A percentile compares a stretch with the other conserved stretches of the same genome.
These are phyloP conservation scores for Beauveria brongniartii DNA, from an alignment of 2,329 filamentous ascomycete genomes.

Conservation along the genomic window DNA sequence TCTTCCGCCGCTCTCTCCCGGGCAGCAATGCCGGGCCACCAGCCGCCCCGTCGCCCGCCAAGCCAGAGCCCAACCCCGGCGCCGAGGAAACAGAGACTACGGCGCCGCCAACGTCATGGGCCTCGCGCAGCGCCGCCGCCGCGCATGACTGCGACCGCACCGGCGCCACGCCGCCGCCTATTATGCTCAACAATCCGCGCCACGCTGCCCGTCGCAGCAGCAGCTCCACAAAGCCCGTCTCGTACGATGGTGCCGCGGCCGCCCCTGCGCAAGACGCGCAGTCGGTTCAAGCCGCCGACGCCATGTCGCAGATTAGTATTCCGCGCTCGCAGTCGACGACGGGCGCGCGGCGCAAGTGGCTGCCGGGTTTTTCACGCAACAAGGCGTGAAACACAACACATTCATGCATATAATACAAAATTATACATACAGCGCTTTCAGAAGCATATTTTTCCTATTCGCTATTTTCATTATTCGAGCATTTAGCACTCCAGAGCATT, in stretches of 20 bases:
- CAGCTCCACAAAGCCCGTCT: conserved; percentile 14
- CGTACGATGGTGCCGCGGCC: neutral
- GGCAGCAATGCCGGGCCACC: conserved; percentile 26
- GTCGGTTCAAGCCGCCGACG: neutral
- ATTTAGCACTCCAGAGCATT: neutral
- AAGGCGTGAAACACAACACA: neutral
- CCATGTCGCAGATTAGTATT: neutral
- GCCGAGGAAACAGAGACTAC: neutral
- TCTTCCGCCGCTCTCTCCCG: conserved; percentile 42
- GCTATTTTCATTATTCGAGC: neutral
- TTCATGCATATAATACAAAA: neutral
- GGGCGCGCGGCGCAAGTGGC: conserved; percentile 28
- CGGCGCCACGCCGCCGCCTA: conserved; percentile 49
- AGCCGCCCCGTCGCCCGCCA: neutral
- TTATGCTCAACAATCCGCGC: conserved; percentile 34
- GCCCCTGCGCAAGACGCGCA: neutral
- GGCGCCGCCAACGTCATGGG: conserved; percentile 19
- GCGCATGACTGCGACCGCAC: conserved; percentile 32
- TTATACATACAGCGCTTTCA: neutral
- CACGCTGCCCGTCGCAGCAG: conserved; percentile 23
- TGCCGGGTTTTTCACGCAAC: conserved; percentile 22
- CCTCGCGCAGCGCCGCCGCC: conserved; percentile 23
- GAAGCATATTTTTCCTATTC: neutral
- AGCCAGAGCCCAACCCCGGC: neutral
- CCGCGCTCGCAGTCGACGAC: conserved; percentile 14